Evolutionary conservation across 805 yeast genomes (phyloP).

Genomic region (Wickerhamomyces bovis): DNA sequence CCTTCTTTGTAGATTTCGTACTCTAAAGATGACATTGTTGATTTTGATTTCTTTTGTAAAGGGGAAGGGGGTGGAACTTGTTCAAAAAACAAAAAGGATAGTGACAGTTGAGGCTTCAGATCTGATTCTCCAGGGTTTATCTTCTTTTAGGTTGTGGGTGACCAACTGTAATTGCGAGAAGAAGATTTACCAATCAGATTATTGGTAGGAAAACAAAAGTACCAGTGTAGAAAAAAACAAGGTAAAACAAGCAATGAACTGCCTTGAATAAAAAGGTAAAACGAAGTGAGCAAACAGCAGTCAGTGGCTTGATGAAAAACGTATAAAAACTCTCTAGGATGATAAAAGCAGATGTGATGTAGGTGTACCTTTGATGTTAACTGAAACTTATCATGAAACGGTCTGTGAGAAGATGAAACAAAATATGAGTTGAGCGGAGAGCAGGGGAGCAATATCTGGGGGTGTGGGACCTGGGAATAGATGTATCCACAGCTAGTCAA

Average conservation of each 20-base stretch:
- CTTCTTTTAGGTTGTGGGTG: too few species aligned
- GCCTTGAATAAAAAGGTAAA: neutral
- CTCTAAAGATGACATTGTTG: conserved; percentile 16
- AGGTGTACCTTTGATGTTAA: neutral
- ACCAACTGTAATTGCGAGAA: neutral
- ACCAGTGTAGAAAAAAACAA: neutral
- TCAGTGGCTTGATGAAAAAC: neutral
- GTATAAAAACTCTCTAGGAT: neutral
- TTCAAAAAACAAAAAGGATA: neutral
- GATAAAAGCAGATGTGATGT: neutral
- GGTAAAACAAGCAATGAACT: neutral
- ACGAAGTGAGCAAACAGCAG: neutral
- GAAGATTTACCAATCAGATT: neutral
- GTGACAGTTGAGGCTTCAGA: neutral
- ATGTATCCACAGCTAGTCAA: neutral
- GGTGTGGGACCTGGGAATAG: neutral
- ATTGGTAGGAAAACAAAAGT: neutral
- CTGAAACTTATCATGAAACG: neutral
- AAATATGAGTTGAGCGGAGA: neutral
- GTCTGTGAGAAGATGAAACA: neutral
- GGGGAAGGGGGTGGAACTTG: neutral
- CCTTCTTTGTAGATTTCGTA: conserved; percentile 39
- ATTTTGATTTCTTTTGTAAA: neutral
- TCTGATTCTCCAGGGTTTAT: too few species aligned
- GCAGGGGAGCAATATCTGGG: neutral